Evolutionary conservation across 1,284 basidiomycete genomes (phyloP).

Genomic region (Fistulinella cinereoalba): DNA sequence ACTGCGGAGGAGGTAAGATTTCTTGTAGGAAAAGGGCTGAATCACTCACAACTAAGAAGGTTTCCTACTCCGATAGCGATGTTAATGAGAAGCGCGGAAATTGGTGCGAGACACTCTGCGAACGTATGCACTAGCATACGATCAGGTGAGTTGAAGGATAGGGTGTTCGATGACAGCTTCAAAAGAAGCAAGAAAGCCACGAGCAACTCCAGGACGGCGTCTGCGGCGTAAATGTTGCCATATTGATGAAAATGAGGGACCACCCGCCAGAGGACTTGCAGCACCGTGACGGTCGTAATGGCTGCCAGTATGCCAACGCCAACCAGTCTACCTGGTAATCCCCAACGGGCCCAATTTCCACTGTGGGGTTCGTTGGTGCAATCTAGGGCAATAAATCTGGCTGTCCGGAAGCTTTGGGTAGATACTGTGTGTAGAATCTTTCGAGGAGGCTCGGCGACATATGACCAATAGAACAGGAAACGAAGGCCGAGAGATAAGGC

Average conservation of each 20-base stretch:
- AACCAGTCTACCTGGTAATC: slow-evolving; percentile 48
- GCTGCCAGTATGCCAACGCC: slow-evolving; percentile 49
- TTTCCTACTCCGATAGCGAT: slow-evolving; percentile 55
- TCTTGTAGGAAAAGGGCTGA: neutral
- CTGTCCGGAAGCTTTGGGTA: slow-evolving; percentile 12
- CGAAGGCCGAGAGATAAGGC: slow-evolving; percentile 56
- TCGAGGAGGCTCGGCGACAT: slow-evolving; percentile 55
- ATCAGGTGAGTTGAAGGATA: slow-evolving; percentile 38
- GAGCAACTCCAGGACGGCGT: slow-evolving; percentile 56
- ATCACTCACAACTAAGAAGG: slow-evolving; percentile 54
- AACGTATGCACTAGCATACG: slow-evolving; percentile 35
- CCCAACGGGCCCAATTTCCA: slow-evolving; percentile 65
- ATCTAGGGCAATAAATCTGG: slow-evolving; percentile 20
- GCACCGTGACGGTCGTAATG: slow-evolving; percentile 44
- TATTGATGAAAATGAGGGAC: slow-evolving; percentile 41
- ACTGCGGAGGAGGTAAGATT: slow-evolving; percentile 40
- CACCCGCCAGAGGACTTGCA: slow-evolving; percentile 67
- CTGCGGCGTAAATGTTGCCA: slow-evolving; percentile 54
- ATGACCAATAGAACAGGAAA: slow-evolving; percentile 67
- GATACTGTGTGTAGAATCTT: slow-evolving; percentile 35
- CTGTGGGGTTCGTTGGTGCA: slow-evolving; percentile 40
- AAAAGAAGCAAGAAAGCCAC: slow-evolving; percentile 57
- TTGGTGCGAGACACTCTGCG: slow-evolving; percentile 48
- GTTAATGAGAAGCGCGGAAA: slow-evolving; percentile 52
- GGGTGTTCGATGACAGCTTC: slow-evolving; percentile 60